These are phyloP conservation scores for Xanthoconium stramineum DNA, from an alignment of 768 basidiomycete species.

Conservation along the genomic window DNA sequence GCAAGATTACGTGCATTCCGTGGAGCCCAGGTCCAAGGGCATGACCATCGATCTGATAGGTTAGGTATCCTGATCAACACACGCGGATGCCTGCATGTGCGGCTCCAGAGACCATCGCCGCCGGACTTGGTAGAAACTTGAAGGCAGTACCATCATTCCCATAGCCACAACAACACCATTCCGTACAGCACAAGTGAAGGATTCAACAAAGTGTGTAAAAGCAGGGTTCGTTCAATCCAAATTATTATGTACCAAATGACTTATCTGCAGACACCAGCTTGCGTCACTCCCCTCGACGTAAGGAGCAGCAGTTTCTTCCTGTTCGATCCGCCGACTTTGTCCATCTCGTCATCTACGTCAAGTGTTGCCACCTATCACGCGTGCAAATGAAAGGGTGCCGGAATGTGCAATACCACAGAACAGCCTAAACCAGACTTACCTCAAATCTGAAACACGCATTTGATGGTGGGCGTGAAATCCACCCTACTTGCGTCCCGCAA, in stretches of 20 bases:
- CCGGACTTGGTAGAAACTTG: not conserved
- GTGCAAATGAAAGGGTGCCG: not conserved
- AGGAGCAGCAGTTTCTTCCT: too few species aligned
- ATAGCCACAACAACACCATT: constrained; percentile 7
- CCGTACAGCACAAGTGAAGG: constrained; percentile 1
- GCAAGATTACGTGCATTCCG: not conserved
- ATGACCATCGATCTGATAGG: constrained; percentile 9
- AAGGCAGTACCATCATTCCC: constrained; percentile 5
- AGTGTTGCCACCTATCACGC: not conserved
- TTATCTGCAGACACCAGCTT: too few species aligned
- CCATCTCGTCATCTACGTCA: not conserved
- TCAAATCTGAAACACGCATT: constrained; percentile 4
- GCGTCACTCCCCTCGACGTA: too few species aligned
- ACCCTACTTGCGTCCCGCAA: not conserved
- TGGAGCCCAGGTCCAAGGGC: constrained; percentile 19
- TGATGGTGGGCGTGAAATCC: constrained; percentile 17
- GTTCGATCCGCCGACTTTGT: not conserved
- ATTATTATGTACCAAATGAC: too few species aligned
- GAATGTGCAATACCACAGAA: too few species aligned
- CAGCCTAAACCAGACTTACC: not conserved
- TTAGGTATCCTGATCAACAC: constrained; percentile 13
- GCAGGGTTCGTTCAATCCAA: not conserved
- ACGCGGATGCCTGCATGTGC: constrained; percentile 22
- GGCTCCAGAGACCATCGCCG: not conserved
- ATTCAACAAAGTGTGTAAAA: too few species aligned